Evolutionary conservation across 805 yeast genomes (phyloP), one percentile per base, ranked within the genome.

Genomic region (Hanseniaspora guilliermondii): DNA sequence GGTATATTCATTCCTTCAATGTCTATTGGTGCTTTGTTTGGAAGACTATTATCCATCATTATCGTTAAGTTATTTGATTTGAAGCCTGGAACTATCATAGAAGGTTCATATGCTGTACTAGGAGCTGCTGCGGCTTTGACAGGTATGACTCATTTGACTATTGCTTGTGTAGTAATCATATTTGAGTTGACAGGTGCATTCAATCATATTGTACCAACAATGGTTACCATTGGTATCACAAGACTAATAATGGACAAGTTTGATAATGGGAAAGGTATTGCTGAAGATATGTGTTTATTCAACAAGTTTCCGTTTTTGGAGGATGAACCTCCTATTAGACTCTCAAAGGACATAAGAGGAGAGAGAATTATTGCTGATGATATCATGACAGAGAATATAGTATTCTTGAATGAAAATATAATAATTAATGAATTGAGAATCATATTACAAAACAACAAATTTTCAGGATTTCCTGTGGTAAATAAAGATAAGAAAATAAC

Each of bases 1-100:
- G 98, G 98, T 16, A 87, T 91, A 6, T 84, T 93, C 68, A 95
- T 93, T 53, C 98, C 98, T 2, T 85, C 96, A 1, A 87, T 93
- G 95, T 89, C 96, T 0, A 85, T 88, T 1, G 98, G 98, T 22
- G 97, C 97, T 0, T 79, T 95, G 0, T 85, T 87, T 67, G 98
- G 98, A 7, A 75, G 97, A 52, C 83, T 89, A 0, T 61, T 93
- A 12, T 97, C 98, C 4, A 70, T 87, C 8, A 57, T 84, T 6
- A 80, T 87, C 56, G 85, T 85, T 58, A 55, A 68, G 27, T 37
- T 44, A 11, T 64, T 70, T 25, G 57, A 75, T 16, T 70, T 74
- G 40, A 71, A 73, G 6, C 58, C 70, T 2, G 66, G 68, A 47
- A 87, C 95, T 61, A 80, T 93, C 35, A 86, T 88, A 11, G 93